Base-by-base conservation (phyloP, 441 rosid genomes). In the Raphanus hybrid region DNA sequence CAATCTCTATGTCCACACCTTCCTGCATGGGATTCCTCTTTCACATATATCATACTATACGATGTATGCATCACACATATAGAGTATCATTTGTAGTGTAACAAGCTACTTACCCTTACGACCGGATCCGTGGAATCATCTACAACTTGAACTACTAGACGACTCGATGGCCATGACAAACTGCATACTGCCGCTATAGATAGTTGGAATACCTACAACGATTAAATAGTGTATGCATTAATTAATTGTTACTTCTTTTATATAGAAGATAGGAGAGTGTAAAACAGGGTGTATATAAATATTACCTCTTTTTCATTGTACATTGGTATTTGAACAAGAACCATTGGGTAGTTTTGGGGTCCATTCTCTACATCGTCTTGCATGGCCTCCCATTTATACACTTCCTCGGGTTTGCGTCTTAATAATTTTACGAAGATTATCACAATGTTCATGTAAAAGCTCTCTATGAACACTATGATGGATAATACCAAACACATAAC, bases 171-270 rank as follows among this genome's bases (percentile, higher is more conserved):
- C 93, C 93, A 89, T 23, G 87, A 78, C 54, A 89, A 86, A 52
- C 88, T 88, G 70, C 93, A 89, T 18, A 88, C 88, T 64, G 91
- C 88, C 64, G 90, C 91, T 52, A 89, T 89, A 2, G 93, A 89
- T 26, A 87, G 71, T 76, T 87, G 91, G 80, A 82, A 89, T 14
- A 87, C 93, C 93, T 89, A 74, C 15, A 68, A 32, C 92, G 26
- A 23, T 23, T 23, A 23, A 23, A 23, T 23, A 23, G 26, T 23
- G 26, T 23, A 23, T 23, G 26, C 26, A 23, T 23, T 23, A 23
- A 23, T 23, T 23, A 23, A 23, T 23, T 23, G 26, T 23, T 23
- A 23, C 26, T 23, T 23, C 26, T 23, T 23, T 23, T 23, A 23
- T 23, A 23, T 23, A 23, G 26, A 23, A 23, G 26, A 23, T 23